phyloP scores from a whole-genome alignment of 768 basidiomycete genomes.

The Serendipita sp. region DNA sequence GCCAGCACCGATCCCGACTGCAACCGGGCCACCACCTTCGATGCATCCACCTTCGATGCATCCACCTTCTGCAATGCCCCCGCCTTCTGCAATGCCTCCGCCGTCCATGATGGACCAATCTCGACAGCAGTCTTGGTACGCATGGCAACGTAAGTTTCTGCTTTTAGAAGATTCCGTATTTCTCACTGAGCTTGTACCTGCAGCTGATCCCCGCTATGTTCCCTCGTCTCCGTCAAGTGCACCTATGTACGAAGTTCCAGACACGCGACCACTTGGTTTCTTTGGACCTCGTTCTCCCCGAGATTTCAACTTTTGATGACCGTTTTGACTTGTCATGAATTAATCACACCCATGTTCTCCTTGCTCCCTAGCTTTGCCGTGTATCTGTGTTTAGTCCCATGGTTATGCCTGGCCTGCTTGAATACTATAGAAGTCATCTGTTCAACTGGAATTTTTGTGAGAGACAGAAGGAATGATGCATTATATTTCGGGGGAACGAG shows the following conservation, averaged over 20 bases:
- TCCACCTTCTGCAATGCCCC: conserved; percentile 2
- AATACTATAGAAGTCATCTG: too few species aligned
- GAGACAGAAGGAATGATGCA: too few species aligned
- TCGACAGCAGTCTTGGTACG: conserved; percentile 23
- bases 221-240: conserved; percentile 49
- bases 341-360: background rate
- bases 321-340: background rate
- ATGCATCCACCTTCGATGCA: conserved; percentile 7
- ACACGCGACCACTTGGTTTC: conserved; percentile 43
- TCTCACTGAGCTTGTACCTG: conserved; percentile 1
- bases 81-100: conserved; percentile 11
- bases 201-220: conserved; percentile 41
- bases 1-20: background rate
- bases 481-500: too few species aligned
- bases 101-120: conserved; percentile 1
- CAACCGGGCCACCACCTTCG: background rate
- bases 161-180: conserved; percentile 4
- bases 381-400: too few species aligned
- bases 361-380: too few species aligned
- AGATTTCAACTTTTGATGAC: conserved; percentile 17
- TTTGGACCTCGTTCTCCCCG: conserved; percentile 66
- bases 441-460: too few species aligned
- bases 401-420: too few species aligned
- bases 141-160: conserved; percentile 26
- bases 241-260: conserved; percentile 46